These are phyloP conservation scores for Talaromyces ruber DNA, from an alignment of 495 filamentous ascomycete genomes.

Conservation along the genomic window DNA sequence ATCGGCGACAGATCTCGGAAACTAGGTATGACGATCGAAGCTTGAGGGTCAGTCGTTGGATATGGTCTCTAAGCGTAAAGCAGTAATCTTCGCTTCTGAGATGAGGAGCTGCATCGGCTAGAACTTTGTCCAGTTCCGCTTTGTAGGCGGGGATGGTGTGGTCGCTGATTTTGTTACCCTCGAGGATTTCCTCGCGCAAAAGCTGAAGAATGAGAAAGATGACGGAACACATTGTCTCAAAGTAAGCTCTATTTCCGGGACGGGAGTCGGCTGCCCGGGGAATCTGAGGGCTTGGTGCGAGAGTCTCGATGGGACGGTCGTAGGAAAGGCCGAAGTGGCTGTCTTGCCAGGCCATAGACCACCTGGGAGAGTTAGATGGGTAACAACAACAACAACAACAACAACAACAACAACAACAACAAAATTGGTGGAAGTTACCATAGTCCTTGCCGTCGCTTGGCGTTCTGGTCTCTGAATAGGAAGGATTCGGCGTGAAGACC, in stretches of 20 bases:
- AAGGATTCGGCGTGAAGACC: conserved; percentile 47
- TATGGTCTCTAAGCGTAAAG: conserved; percentile 36
- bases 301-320: conserved; percentile 46
- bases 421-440: conserved; percentile 17
- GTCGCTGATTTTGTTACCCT: conserved; percentile 24
- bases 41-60: conserved; percentile 48
- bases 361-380: conserved; percentile 21
- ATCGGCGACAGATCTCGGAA: conserved; percentile 52
- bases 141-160: conserved; percentile 42
- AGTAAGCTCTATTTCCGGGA: conserved; percentile 37
- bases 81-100: conserved; percentile 43
- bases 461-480: conserved; percentile 30
- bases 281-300: conserved; percentile 39
- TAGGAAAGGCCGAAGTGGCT: conserved; percentile 53
- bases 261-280: conserved; percentile 30
- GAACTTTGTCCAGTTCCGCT: conserved; percentile 40
- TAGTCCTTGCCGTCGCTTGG: conserved; percentile 32
- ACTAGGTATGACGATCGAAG: conserved; percentile 50
- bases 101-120: conserved; percentile 42
- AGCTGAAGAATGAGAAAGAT: conserved; percentile 46
- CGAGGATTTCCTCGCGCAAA: conserved; percentile 44
- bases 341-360: conserved; percentile 57
- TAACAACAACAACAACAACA: background rate
- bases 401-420: too few species aligned
- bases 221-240: conserved; percentile 45